These are phyloP conservation scores for Obba rivulosa DNA, from an alignment of 768 basidiomycete genomes.

Conservation along the genomic window DNA sequence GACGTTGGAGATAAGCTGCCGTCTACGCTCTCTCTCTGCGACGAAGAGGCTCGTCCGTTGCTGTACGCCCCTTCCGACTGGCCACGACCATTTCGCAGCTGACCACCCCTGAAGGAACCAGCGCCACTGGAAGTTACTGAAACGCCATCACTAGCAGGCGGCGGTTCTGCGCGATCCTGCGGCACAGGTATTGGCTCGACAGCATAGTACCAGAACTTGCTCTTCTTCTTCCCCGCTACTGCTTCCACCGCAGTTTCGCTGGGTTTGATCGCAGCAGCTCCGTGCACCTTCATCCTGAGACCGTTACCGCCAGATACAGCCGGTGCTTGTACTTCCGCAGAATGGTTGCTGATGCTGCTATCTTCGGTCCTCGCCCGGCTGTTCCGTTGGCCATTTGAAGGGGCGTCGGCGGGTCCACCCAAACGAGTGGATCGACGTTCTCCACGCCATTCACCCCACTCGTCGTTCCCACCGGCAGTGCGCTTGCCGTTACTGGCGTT, in stretches of 20 bases:
- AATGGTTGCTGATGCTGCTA: constrained; percentile 37
- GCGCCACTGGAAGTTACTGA: not conserved
- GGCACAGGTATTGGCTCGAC: constrained; percentile 59
- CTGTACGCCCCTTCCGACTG: constrained; percentile 7
- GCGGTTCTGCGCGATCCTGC: not conserved
- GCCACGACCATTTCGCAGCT: not conserved
- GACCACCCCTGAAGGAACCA: not conserved
- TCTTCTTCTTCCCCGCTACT: constrained; percentile 75
- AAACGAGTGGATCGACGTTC: constrained; percentile 69
- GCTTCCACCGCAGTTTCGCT: constrained; percentile 72
- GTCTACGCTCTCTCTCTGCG: constrained; percentile 29
- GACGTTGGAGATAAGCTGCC: constrained; percentile 40
- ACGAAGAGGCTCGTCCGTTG: constrained; percentile 8
- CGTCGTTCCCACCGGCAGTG: constrained; percentile 39
- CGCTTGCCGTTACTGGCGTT: constrained; percentile 46
- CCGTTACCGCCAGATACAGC: constrained; percentile 25
- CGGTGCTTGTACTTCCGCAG: constrained; percentile 16
- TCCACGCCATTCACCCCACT: constrained; percentile 60
- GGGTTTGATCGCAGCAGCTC: constrained; percentile 64
- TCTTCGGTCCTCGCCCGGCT: constrained; percentile 81
- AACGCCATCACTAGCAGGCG: not conserved
- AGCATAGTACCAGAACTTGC: constrained; percentile 87
- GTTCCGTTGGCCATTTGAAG: constrained; percentile 44
- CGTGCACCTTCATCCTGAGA: constrained; percentile 44
- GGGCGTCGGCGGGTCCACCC: constrained; percentile 48